Evolutionary conservation across 495 filamentous ascomycete species (phyloP), one percentile per base, ranked within the genome.

Genomic region (Letharia lupina): DNA sequence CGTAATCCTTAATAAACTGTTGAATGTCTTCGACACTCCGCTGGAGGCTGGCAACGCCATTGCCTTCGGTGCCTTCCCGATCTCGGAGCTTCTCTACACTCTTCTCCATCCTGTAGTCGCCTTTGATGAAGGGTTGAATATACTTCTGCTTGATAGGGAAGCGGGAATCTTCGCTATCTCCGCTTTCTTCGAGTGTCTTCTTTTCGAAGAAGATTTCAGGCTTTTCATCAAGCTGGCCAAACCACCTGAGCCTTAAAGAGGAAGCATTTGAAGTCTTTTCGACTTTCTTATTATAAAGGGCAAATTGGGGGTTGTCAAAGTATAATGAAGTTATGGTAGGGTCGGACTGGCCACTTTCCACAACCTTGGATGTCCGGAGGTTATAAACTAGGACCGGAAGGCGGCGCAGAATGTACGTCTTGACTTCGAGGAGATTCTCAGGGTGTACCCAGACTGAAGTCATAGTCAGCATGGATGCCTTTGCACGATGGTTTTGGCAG

Each of bases 261-360:
- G 89, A 86, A 1, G 91, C 89, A 73, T 92, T 88, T 5, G 83
- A 76, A n/a, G 84, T 81, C 63, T 87, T 86, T 60, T 86, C 86
- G 16, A 98, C 84, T 75, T 98, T 98, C 54, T 88, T 81, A 23
- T 83, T 85, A 76, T 98, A 98, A 45, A 96, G 81, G 47, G 86
- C 80, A 74, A 98, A 97, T 59, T 87, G 84, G 35, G 86, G 77
- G 73, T 86, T 95, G 74, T 98, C 94, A 74, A 98, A 98, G 76
- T 98, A 98, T 39, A 98, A 82, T 28, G 92, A 96, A 31, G 91
- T 98, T 72, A 98, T 89, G 41, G 89, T 90, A 4, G 95, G 94
- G 72, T 98, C 93, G 47, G 86, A 82, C 66, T 90, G 85, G 23
- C 83, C 81, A 68, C 87, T 86, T 62, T 90, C 87, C 39, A 90